These are phyloP conservation scores for Eurotiales sp. DNA, from an alignment of 2,329 filamentous ascomycete species.

Conservation along the genomic window DNA sequence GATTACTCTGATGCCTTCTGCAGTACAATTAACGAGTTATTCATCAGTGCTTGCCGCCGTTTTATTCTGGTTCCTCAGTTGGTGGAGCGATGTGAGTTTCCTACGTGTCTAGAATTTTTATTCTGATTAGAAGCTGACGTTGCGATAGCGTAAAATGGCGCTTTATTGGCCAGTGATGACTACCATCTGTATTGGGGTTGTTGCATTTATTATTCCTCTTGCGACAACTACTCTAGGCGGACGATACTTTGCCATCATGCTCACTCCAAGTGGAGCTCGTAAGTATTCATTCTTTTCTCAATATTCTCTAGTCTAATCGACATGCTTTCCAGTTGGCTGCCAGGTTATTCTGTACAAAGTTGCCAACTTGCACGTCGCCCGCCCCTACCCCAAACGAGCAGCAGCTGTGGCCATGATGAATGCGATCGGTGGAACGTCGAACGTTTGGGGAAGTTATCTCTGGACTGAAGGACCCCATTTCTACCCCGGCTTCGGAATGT, in stretches of 20 bases:
- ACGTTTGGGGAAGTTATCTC: constrained; percentile 1
- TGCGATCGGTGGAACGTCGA: constrained; percentile 39
- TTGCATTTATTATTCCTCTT: constrained; percentile 17
- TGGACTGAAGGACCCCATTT: neutral
- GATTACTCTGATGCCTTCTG: too few relatives aligned
- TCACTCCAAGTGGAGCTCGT: constrained; percentile 37
- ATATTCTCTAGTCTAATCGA: neutral
- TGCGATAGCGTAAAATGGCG: neutral
- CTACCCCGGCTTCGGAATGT: constrained; percentile 16
- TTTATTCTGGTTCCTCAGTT: constrained; percentile 34
- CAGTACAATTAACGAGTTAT: too few relatives aligned
- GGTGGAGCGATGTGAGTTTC: neutral
- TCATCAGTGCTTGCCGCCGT: constrained; percentile 32
- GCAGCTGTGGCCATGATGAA: constrained; percentile 55
- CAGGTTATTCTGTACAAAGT: constrained; percentile 49
- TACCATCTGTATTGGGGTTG: constrained; percentile 9
- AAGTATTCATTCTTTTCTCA: neutral
- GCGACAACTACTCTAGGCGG: constrained; percentile 48
- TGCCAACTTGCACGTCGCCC: constrained; percentile 50
- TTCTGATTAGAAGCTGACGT: neutral
- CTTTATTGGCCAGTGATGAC: neutral
- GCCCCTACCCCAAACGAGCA: constrained; percentile 53
- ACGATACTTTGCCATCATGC: constrained; percentile 55
- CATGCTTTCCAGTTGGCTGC: constrained; percentile 50
- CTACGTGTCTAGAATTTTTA: too few relatives aligned